Conservation (phyloP, 108 stramenopile genomes). For the Cafeteria roenbergensis region DNA sequence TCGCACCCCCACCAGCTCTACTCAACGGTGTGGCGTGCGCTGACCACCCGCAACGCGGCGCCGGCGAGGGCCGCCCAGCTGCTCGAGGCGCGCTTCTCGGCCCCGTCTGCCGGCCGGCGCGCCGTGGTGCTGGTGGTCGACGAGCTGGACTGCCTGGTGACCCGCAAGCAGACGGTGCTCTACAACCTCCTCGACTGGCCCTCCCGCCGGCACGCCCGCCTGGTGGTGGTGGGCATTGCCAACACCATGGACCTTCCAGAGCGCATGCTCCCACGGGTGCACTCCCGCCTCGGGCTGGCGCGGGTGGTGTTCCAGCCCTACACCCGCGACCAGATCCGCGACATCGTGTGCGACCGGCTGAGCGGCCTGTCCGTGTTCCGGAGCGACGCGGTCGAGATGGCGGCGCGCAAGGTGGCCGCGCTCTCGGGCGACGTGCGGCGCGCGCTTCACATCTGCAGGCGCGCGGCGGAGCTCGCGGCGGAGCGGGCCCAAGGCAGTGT, state of each 20-base stretch:
- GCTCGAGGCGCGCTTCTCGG: conserved; percentile 27
- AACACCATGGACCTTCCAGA: conserved; percentile 94
- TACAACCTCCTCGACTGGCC: conserved; percentile 99
- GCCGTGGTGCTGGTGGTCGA: conserved; percentile 59
- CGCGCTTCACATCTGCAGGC: conserved; percentile 71
- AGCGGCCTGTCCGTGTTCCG: conserved; percentile 40
- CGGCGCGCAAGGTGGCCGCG: conserved; percentile 67
- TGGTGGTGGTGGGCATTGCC: conserved; percentile 83
- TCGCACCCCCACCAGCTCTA: conserved; percentile 34
- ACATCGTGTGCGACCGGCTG: conserved; percentile 27
- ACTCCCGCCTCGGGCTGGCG: conserved; percentile 24
- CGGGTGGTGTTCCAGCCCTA: conserved; percentile 36
- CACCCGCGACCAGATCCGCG: conserved; percentile 27
- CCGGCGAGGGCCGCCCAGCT: conserved; percentile 5
- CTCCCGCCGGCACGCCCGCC: conserved; percentile 20
- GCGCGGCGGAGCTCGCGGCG: conserved; percentile 52
- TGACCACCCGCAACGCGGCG: conserved; percentile 20
- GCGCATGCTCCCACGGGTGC: conserved; percentile 59
- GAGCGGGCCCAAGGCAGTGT: too few species aligned
- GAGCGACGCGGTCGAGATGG: conserved; percentile 61
- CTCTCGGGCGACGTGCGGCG: conserved; percentile 77
- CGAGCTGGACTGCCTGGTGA: conserved; percentile 92
- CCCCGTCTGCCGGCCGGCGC: neutral
- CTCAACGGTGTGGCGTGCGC: conserved; percentile 28
- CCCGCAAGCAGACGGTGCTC: conserved; percentile 71